phyloP scores from a whole-genome alignment of 108 stramenopile species.

The Cylindrotheca fusiformis region DNA sequence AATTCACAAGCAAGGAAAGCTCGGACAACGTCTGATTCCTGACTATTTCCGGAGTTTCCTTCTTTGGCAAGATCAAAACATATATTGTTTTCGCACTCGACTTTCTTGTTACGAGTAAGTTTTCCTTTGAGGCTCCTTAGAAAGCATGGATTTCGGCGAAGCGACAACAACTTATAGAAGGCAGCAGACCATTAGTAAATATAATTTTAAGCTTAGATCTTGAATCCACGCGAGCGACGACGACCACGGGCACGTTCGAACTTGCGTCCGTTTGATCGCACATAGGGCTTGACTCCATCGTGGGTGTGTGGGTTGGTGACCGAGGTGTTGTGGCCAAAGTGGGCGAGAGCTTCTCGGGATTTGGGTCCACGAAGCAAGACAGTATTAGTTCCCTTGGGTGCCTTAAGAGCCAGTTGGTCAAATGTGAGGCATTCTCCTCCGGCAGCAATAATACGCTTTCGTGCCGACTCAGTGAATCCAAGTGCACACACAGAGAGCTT shows the following conservation, averaged over 20 bases:
- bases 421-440: slow-evolving; percentile 99
- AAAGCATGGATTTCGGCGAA: too few relatives aligned
- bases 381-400: slow-evolving; percentile 95
- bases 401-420: slow-evolving; percentile 97
- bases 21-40: too few relatives aligned
- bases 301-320: slow-evolving; percentile 91
- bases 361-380: slow-evolving; percentile 98
- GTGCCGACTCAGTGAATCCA: slow-evolving; percentile 96
- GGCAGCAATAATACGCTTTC: slow-evolving; percentile 96
- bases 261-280: slow-evolving; percentile 99
- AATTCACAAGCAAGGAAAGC: too few relatives aligned
- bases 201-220: slow-evolving; percentile 76
- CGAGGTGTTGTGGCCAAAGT: slow-evolving; percentile 95
- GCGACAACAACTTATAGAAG: too few relatives aligned
- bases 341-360: slow-evolving; percentile 92
- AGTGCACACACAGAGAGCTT: slow-evolving; percentile 95
- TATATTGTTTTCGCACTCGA: too few relatives aligned
- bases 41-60: too few relatives aligned
- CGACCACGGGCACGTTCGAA: slow-evolving; percentile 99
- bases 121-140: too few relatives aligned
- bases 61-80: too few relatives aligned
- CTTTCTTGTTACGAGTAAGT: too few relatives aligned
- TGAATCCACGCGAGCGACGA: slow-evolving; percentile 96
- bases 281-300: slow-evolving; percentile 96
- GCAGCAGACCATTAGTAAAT: background rate